phyloP scores from a whole-genome alignment of 208 protist genomes.

The Angomonas deanei region DNA sequence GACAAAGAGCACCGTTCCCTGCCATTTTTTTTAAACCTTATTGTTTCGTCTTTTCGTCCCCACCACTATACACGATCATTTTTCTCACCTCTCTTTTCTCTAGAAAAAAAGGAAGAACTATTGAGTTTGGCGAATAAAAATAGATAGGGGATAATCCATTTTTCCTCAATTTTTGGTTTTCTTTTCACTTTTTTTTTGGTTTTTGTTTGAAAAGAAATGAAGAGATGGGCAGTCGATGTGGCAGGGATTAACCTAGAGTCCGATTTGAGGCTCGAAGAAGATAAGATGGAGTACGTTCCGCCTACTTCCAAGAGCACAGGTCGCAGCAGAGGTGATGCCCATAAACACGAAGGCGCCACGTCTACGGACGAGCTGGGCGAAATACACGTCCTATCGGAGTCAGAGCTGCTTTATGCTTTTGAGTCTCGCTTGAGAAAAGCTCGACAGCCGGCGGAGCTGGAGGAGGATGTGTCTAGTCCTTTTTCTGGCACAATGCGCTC shows the following conservation, averaged over 20 bases:
- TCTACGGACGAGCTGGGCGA: slow-evolving; percentile 31
- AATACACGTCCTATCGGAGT: slow-evolving; percentile 38
- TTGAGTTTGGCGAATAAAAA: neutral
- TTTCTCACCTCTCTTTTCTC: too few relatives aligned
- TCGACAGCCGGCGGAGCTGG: neutral
- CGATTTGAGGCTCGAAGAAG: slow-evolving; percentile 56
- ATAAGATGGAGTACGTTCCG: slow-evolving; percentile 25
- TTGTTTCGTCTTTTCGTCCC: too few relatives aligned
- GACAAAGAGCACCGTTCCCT: neutral
- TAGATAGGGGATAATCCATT: neutral
- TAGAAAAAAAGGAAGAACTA: neutral
- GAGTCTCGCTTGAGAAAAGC: neutral
- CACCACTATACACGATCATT: too few relatives aligned
- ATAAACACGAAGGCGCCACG: slow-evolving; percentile 3
- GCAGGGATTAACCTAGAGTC: slow-evolving; percentile 69
- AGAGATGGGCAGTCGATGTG: slow-evolving; percentile 78
- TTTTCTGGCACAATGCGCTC: neutral
- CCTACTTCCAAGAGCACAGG: slow-evolving; percentile 12
- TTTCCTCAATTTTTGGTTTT: slow-evolving; percentile 2
- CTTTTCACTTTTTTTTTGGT: slow-evolving; percentile 3
- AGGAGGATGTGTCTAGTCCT: neutral
- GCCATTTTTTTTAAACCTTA: neutral
- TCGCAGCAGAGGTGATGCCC: slow-evolving; percentile 5
- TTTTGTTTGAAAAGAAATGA: slow-evolving; percentile 31
- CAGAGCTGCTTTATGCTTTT: slow-evolving; percentile 25